Conservation (phyloP, 1,284 basidiomycete genomes). For the Moesziomyces globuligerus region DNA sequence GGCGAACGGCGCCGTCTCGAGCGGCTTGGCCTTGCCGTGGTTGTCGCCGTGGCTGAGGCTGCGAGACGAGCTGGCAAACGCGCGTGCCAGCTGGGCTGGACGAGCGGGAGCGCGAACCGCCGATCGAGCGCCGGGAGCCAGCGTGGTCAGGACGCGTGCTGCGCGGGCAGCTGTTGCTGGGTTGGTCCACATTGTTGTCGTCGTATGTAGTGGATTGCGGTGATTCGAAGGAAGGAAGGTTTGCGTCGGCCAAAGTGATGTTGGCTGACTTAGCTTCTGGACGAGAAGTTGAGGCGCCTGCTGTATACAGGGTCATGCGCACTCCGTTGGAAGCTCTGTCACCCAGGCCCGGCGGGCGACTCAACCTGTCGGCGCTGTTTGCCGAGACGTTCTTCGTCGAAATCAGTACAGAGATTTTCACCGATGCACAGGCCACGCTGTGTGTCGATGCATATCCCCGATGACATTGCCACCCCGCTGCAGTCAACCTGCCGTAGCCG, state of each 20-base stretch:
- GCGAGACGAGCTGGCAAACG: slow-evolving; percentile 33
- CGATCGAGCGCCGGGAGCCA: slow-evolving; percentile 16
- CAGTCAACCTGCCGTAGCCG: too few relatives aligned
- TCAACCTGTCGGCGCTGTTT: background rate
- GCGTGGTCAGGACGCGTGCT: slow-evolving; percentile 14
- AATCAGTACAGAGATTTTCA: slow-evolving; percentile 5
- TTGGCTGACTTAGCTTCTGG: too few relatives aligned
- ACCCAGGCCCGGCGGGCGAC: background rate
- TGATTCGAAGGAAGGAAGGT: too few relatives aligned
- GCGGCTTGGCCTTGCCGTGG: slow-evolving; percentile 27
- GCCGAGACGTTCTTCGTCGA: slow-evolving; percentile 20
- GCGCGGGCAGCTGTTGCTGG: slow-evolving; percentile 21
- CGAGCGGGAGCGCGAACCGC: slow-evolving; percentile 6
- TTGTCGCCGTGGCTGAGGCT: slow-evolving; percentile 22
- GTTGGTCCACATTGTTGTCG: slow-evolving; percentile 16
- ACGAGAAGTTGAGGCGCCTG: too few relatives aligned
- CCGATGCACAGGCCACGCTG: slow-evolving; percentile 13
- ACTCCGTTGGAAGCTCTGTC: slow-evolving; percentile 17
- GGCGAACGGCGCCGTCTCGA: slow-evolving; percentile 27
- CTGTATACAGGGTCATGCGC: too few relatives aligned
- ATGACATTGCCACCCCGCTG: background rate
- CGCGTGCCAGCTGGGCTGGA: slow-evolving; percentile 12
- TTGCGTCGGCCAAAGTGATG: too few relatives aligned
- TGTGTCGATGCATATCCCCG: background rate
- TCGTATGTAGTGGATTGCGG: background rate